Percentiles rank a stretch among this genome's conserved stretches.
Evolutionary conservation across 139 green algal species (phyloP).

Genomic region (Auxenochlorella pyrenoidosa): DNA sequence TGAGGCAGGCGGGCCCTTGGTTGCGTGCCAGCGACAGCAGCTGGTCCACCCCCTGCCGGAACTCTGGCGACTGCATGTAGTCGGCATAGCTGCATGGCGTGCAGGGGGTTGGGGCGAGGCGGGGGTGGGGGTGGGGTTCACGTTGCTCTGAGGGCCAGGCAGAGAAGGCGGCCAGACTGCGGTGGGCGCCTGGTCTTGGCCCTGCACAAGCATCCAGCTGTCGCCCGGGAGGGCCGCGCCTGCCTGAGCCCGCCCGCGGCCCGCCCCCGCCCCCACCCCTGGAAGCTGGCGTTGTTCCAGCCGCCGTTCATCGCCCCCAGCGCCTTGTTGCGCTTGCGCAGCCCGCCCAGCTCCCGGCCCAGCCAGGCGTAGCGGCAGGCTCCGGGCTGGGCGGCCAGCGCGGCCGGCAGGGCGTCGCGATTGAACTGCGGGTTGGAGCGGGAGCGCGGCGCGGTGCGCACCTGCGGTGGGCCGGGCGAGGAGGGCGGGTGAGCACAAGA

Average conservation of each 20-base stretch:
- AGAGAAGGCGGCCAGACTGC: too few species aligned
- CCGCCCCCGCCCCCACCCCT: not conserved
- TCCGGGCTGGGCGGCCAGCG: conserved; percentile 15
- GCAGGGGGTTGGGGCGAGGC: not conserved
- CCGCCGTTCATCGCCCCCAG: conserved; percentile 27
- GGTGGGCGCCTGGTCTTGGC: too few species aligned
- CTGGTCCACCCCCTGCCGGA: not conserved
- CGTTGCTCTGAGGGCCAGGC: not conserved
- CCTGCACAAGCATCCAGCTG: not conserved
- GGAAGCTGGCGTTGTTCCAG: conserved; percentile 46
- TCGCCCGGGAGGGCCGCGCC: not conserved
- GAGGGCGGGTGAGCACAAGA: not conserved
- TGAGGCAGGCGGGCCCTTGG: not conserved
- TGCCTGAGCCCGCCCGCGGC: not conserved
- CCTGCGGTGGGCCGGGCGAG: not conserved
- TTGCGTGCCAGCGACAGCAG: not conserved
- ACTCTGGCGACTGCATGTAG: conserved; percentile 39
- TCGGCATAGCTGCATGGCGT: conserved; percentile 25
- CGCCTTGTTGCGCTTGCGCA: conserved; percentile 29
- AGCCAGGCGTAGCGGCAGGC: conserved; percentile 43
- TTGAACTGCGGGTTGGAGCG: conserved; percentile 51
- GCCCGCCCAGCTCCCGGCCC: conserved; percentile 44
- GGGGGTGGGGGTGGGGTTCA: not conserved
- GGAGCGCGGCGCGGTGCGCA: conserved; percentile 20
- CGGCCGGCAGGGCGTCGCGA: conserved; percentile 21